Base-by-base conservation (phyloP, 192 early-diverging fungal genomes). In the Linnemannia schmuckeri region DNA sequence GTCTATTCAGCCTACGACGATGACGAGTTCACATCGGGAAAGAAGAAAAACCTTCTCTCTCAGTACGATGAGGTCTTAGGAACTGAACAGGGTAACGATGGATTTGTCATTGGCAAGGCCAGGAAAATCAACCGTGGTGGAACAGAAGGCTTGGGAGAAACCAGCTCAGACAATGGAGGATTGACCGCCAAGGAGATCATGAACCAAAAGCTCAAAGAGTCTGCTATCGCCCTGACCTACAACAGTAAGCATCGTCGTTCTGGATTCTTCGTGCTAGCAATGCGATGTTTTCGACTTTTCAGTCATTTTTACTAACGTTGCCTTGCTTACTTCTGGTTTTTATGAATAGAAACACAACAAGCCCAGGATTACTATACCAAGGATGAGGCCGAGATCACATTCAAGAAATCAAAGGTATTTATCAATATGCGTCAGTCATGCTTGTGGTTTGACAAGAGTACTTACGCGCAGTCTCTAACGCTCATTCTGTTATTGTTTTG, bases 341-440 rank as follows among this genome's bases (percentile, higher is more conserved):
- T 52, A 49, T 49, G 10, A 27, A 61, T 82, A 90, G 90, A 93
- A 70, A 92, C 90, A 70, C 90, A 90, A 49, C 93, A 95, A 84
- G 93, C 96, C 41, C 93, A 93, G 71, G 98, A 98, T 81, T 98
- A 96, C 84, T 98, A 98, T 89, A 97, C 97, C 61, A 91, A 94
- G 70, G 96, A 97, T 54, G 97, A 99, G 88, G 91, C 95, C 2
- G 89, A 92, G 17, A 81, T 94, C 8, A 75, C 92, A 20, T 97
- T 98, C 72, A 96, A 96, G 73, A 97, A 97, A 76, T 89, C 94
- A 44, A 97, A 96, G 85, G 95, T 95, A 90, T 88, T 20, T 38
- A 38, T 12, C 71, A 18, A 24, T 15, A 12, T 41, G 20, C 22
- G n/a, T 71, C 15, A 38, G 5, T 20, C 22, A 70, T 33, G 10